phyloP scores from a whole-genome alignment of 331 rosid genomes.

The Malus hybrid region DNA sequence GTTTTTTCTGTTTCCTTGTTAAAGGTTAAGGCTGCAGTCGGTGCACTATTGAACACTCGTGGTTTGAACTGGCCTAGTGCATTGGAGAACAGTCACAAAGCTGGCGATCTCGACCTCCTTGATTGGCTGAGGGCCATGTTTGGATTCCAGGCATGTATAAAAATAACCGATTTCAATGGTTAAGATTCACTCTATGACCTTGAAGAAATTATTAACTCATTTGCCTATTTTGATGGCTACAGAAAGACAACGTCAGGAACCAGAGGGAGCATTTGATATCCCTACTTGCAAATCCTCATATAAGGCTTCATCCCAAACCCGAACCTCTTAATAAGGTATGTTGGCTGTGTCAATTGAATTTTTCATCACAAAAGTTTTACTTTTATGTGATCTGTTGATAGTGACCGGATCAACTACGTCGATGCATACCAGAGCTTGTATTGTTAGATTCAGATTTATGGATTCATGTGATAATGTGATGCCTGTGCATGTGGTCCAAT shows the following conservation, averaged over 20 bases:
- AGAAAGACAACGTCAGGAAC: slow-evolving; percentile 91
- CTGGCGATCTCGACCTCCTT: slow-evolving; percentile 78
- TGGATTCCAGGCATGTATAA: slow-evolving; percentile 75
- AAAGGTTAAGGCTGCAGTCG: slow-evolving; percentile 84
- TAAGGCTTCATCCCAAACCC: slow-evolving; percentile 81
- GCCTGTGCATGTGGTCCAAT: not conserved
- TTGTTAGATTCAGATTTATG: not conserved
- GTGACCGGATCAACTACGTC: not conserved
- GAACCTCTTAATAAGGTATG: slow-evolving; percentile 90
- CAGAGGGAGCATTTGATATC: slow-evolving; percentile 89
- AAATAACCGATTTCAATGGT: not conserved
- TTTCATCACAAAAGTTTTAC: not conserved
- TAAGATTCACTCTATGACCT: not conserved
- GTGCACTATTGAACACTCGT: slow-evolving; percentile 66
- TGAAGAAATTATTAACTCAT: slow-evolving; percentile 7
- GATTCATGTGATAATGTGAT: not conserved
- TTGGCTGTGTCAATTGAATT: not conserved
- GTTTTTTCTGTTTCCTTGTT: slow-evolving; percentile 19
- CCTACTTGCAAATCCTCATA: slow-evolving; percentile 83
- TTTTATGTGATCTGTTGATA: not conserved
- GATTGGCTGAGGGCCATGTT: slow-evolving; percentile 98
- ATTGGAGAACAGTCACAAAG: slow-evolving; percentile 66
- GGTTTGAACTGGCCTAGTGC: slow-evolving; percentile 89
- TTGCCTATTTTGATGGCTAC: slow-evolving; percentile 32
- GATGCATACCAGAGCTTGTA: not conserved